Conservation (phyloP, 2,329 filamentous ascomycete species). For the Trichothecium sympodiale region DNA sequence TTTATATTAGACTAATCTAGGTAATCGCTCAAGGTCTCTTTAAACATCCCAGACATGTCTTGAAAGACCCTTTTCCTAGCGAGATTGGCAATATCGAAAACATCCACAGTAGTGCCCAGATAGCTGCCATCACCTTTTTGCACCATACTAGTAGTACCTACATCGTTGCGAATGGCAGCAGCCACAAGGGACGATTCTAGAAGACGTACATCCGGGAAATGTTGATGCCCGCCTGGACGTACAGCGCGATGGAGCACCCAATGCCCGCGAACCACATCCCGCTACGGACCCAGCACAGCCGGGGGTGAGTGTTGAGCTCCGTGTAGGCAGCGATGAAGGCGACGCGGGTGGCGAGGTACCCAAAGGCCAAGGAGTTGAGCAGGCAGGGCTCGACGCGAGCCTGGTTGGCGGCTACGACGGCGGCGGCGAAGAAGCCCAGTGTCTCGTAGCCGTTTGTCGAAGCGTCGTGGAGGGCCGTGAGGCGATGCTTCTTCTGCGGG, state of each 20-base stretch:
- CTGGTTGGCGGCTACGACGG: slow-evolving; percentile 33
- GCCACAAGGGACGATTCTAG: no score
- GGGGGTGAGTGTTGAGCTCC: slow-evolving; percentile 25
- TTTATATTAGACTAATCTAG: no score
- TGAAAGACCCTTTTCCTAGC: no score
- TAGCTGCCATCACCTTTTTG: no score
- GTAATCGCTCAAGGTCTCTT: no score
- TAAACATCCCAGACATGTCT: no score
- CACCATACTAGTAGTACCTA: no score
- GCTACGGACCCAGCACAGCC: slow-evolving; percentile 23
- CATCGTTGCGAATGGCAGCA: no score
- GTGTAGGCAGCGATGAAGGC: slow-evolving; percentile 33
- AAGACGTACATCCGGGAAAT: not conserved
- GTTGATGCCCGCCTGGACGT: slow-evolving; percentile 27
- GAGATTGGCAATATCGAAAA: no score
- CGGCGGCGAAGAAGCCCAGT: slow-evolving; percentile 29
- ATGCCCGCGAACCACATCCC: slow-evolving; percentile 25
- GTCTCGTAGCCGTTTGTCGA: slow-evolving; percentile 32
- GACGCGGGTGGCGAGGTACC: slow-evolving; percentile 27
- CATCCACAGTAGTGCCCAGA: no score
- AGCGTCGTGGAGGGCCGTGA: slow-evolving; percentile 41
- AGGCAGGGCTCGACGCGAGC: slow-evolving; percentile 23
- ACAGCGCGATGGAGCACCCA: slow-evolving; percentile 22
- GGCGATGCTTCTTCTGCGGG: slow-evolving; percentile 37
- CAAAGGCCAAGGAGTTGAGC: slow-evolving; percentile 27